Conservation (phyloP, 2,329 filamentous ascomycete genomes). For the Cladosporium colombiae region DNA sequence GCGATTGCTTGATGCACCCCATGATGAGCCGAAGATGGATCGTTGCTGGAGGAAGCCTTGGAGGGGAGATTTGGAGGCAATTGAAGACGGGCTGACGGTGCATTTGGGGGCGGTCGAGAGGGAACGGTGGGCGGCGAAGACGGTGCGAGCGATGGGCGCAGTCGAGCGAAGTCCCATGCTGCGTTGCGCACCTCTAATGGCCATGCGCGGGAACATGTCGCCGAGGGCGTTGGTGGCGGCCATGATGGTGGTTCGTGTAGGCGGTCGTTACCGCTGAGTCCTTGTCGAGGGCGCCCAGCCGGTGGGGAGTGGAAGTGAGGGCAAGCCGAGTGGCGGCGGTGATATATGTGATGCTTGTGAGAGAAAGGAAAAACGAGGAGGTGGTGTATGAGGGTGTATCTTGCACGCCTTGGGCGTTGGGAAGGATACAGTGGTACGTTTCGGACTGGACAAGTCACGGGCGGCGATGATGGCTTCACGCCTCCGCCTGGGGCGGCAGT, state of each 20-base stretch:
- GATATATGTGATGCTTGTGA: not conserved
- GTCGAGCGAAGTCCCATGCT: not conserved
- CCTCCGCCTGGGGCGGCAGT: not conserved
- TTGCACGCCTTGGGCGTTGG: conserved; percentile 6
- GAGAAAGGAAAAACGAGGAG: not conserved
- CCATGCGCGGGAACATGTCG: conserved; percentile 19
- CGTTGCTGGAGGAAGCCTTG: conserved; percentile 46
- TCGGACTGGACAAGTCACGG: not conserved
- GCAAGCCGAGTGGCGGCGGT: not conserved
- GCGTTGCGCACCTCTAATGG: conserved; percentile 16
- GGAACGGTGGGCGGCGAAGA: conserved; percentile 11
- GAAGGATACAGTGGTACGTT: not conserved
- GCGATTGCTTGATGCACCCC: conserved; percentile 45
- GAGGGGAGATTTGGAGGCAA: conserved; percentile 24
- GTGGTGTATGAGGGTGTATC: not conserved
- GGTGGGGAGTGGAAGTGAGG: not conserved
- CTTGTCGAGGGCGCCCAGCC: conserved; percentile 19
- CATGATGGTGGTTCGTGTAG: conserved; percentile 13
- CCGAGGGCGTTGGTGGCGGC: conserved; percentile 17
- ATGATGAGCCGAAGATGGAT: conserved; percentile 44
- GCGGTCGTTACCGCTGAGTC: conserved; percentile 15
- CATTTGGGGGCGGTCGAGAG: conserved; percentile 2
- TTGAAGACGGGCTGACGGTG: conserved; percentile 9
- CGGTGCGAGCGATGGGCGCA: not conserved
- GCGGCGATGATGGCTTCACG: conserved; percentile 4